These are phyloP conservation scores for Clarireedia paspali DNA, from an alignment of 2,329 filamentous ascomycete genomes.

Conservation along the genomic window DNA sequence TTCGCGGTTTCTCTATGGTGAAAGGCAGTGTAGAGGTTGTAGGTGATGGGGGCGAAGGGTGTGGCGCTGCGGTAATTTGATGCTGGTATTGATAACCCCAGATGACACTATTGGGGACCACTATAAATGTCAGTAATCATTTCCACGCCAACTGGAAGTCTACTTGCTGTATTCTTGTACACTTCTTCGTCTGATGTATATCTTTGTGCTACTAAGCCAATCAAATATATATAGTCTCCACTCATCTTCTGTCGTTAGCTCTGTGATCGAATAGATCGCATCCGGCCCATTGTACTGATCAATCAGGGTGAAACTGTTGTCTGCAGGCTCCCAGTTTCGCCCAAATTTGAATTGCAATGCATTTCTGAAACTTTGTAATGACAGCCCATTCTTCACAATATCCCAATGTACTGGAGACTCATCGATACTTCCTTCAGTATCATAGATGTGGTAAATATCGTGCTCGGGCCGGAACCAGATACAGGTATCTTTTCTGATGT, in stretches of 20 bases:
- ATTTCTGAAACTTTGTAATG: not conserved
- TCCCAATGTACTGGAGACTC: not conserved
- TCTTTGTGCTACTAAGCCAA: conserved; percentile 9
- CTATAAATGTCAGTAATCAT: not conserved
- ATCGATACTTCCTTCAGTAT: not conserved
- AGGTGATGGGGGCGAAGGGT: not conserved
- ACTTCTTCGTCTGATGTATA: not conserved
- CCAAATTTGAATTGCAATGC: not conserved
- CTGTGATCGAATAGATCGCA: not conserved
- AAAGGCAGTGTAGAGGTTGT: not conserved
- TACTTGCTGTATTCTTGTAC: not conserved
- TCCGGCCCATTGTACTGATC: not conserved
- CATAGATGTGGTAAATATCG: conserved; percentile 5
- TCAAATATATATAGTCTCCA: conserved; percentile 15
- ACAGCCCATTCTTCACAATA: not conserved
- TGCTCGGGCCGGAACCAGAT: conserved; percentile 19
- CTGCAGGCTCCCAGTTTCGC: not conserved
- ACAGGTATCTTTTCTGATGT: not conserved
- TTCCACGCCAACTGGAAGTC: not conserved
- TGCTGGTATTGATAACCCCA: conserved; percentile 7
- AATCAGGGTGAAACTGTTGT: not conserved
- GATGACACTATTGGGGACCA: not conserved
- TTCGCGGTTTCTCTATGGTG: not conserved
- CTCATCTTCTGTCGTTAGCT: conserved; percentile 5
- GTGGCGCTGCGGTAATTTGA: not conserved